Percentiles rank a stretch among this genome's conserved stretches.
phyloP scores from a whole-genome alignment of 805 yeast species.

The Pichia rugopelliculosa region DNA sequence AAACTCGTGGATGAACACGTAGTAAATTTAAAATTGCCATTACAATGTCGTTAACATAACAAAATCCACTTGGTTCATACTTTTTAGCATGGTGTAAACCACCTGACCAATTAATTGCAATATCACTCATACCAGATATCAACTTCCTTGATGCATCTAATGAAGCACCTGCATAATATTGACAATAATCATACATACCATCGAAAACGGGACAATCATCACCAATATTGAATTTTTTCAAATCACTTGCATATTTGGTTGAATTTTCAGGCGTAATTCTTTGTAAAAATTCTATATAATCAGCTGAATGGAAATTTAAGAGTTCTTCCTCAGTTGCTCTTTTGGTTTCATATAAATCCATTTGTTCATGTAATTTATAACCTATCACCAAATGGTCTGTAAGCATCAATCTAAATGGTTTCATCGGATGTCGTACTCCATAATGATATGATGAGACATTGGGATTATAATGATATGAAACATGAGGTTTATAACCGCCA shows the following conservation, averaged over 20 bases:
- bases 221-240: constrained; percentile 78
- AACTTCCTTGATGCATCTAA: constrained; percentile 86
- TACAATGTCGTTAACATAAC: constrained; percentile 92
- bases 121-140: constrained; percentile 80
- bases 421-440: constrained; percentile 97
- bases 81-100: constrained; percentile 97
- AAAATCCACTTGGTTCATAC: constrained; percentile 89
- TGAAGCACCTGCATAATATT: constrained; percentile 88
- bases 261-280: constrained; percentile 71
- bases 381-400: constrained; percentile 86
- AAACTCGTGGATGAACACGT: constrained; percentile 84
- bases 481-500: constrained; percentile 45
- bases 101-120: constrained; percentile 95
- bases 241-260: constrained; percentile 46
- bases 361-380: constrained; percentile 76
- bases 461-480: constrained; percentile 84
- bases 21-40: constrained; percentile 77
- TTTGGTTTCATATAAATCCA: constrained; percentile 85
- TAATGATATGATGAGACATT: constrained; percentile 76
- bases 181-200: constrained; percentile 86
- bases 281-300: constrained; percentile 71
- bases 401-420: constrained; percentile 87
- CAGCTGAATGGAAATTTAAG: constrained; percentile 76
- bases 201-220: constrained; percentile 94
- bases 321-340: constrained; percentile 78